Base-by-base conservation (phyloP, 2,329 filamentous ascomycete species). In the Colletotrichum tofieldiae region DNA sequence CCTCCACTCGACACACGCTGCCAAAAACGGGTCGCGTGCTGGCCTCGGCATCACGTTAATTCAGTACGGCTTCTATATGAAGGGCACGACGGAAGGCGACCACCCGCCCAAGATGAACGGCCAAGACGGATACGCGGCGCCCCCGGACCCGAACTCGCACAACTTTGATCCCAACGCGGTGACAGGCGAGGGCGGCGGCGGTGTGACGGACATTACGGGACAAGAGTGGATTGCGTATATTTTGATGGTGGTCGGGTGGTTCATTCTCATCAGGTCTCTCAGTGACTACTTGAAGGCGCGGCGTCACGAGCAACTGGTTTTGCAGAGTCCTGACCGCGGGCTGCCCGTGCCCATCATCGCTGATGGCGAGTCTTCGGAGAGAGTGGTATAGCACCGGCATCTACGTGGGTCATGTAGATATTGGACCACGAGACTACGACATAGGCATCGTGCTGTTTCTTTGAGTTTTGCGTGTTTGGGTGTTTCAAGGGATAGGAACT, bases 221-320 rank as follows among this genome's bases (percentile, higher is more conserved):
- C 92, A 89, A 75, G 95, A 98, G 80, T 98, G 94, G 94, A 86
- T 98, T 74, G 94, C 95, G 14, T 99, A 98, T 78, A 86, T 93
- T 20, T 84, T 99, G 59, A 99, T 99, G 96, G 94, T 99, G 79
- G 93, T 97, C 1, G 96, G 96, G 6, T 99, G 96, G 96, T 98
- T 98, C 79, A 95, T 99, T 74, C 86, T 99, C 74, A 98, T 99
- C 79, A 91, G 95, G 82, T 92, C 95, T n/a, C 91, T 98, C 23
- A 95, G 93, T 77, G 95, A 98, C 80, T 99, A 96, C 80, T 84
- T 98, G 74, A 90, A 92, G 76, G 96, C 95, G 47, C 89, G 96
- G 79, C 89, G 94, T 78, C 96, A 98, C 80, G 96, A 99, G 84
- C 94, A 96, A 81, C 86, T 99, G 62, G 94, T 99, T 6, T 85